A percentile compares a stretch with the other conserved stretches of the same genome.
These are phyloP conservation scores for Candida tallmaniae DNA, from an alignment of 805 yeast genomes.

Conservation along the genomic window DNA sequence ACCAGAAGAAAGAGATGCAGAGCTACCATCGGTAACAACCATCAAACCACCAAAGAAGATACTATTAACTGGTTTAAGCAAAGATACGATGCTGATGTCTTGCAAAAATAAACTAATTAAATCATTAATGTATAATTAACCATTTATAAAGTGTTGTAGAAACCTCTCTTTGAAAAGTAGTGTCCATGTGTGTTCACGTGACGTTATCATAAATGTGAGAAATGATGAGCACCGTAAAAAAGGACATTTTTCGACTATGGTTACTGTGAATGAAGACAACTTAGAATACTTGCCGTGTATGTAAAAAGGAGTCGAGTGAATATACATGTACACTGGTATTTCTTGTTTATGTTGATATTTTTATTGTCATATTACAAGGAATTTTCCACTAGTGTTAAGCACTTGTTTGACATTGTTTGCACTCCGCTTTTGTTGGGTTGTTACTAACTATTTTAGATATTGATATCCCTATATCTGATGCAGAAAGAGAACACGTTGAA, in stretches of 20 bases:
- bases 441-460: constrained; percentile 14
- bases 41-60: constrained; percentile 90
- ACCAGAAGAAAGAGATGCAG: constrained; percentile 97
- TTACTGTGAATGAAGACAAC: constrained; percentile 27
- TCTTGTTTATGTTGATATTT: no score
- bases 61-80: constrained; percentile 98
- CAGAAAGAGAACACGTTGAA: constrained; percentile 33
- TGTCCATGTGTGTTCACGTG: not conserved
- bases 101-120: constrained; percentile 58
- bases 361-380: no score
- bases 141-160: no score
- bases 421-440: not conserved
- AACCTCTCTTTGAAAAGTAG: no score
- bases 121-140: constrained; percentile 1
- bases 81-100: constrained; percentile 98
- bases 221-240: not conserved
- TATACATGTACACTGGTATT: not conserved
- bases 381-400: no score
- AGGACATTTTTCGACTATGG: no score
- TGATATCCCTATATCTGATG: constrained; percentile 31
- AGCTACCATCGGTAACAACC: constrained; percentile 85
- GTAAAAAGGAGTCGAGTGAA: constrained; percentile 13
- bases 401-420: no score
- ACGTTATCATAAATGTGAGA: not conserved
- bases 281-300: constrained; percentile 38